Evolutionary conservation across 2,329 filamentous ascomycete genomes (phyloP).

Genomic region (Hymenoscyphus salicellus): DNA sequence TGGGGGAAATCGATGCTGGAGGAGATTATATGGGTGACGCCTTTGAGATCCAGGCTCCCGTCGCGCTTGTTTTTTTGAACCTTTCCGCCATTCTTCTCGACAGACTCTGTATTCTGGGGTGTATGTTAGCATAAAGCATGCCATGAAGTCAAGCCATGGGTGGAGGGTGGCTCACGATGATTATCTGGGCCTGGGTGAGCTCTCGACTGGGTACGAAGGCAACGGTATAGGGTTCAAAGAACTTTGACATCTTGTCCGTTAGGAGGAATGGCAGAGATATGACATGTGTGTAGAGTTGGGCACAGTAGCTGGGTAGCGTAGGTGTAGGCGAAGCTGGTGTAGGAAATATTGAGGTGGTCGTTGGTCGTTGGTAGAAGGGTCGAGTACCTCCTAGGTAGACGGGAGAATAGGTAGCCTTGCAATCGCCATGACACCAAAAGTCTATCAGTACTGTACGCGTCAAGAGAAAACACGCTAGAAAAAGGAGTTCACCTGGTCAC

Average conservation of each 20-base stretch:
- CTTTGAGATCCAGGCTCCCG: slow-evolving; percentile 39
- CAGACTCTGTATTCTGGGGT: slow-evolving; percentile 25
- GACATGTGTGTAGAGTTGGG: not conserved
- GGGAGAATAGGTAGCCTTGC: not conserved
- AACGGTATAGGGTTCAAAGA: not conserved
- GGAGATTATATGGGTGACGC: slow-evolving; percentile 65
- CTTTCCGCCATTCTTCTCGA: slow-evolving; percentile 37
- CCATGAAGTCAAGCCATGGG: not conserved
- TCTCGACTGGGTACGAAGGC: not conserved
- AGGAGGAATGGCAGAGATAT: not conserved
- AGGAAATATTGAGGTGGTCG: not conserved
- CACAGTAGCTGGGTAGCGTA: not conserved
- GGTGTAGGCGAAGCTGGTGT: not conserved
- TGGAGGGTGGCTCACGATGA: not conserved
- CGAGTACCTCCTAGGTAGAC: too few relatives aligned
- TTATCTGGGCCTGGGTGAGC: not conserved
- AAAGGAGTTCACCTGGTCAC: not conserved
- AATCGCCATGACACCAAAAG: not conserved
- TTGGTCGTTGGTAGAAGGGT: not conserved
- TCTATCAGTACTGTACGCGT: not conserved
- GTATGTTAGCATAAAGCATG: not conserved
- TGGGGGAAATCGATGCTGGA: slow-evolving; percentile 88
- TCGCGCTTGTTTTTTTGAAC: slow-evolving; percentile 40
- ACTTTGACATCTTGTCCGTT: not conserved
- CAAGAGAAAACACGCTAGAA: not conserved